phyloP scores from a whole-genome alignment of 352 stramenopile species.

The Phytopythium helicoides region DNA sequence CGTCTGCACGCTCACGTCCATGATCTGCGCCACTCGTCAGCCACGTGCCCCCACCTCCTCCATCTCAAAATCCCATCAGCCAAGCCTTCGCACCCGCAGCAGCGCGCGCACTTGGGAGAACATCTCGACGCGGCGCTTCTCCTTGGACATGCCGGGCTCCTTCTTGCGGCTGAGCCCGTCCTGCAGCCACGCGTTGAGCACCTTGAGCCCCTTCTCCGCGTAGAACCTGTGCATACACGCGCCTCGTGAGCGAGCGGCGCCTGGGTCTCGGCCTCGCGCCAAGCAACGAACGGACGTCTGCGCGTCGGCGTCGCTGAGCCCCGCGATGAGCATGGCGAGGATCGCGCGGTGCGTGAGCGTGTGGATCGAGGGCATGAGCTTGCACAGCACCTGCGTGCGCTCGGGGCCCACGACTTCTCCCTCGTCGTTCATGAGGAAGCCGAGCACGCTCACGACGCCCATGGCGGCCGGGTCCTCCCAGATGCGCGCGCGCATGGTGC shows the following conservation, averaged over 20 bases:
- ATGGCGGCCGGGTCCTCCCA: constrained; percentile 78
- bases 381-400: constrained; percentile 75
- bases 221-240: constrained; percentile 47
- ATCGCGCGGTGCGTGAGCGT: constrained; percentile 76
- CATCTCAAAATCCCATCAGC: no score
- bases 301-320: constrained; percentile 66
- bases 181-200: constrained; percentile 72
- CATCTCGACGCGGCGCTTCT: constrained; percentile 72
- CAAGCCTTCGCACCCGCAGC: constrained; percentile 45
- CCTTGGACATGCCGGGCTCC: constrained; percentile 34
- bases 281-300: constrained; percentile 42
- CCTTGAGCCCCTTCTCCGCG: constrained; percentile 59
- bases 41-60: background rate
- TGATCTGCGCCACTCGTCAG: constrained; percentile 26
- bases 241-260: no score
- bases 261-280: no score
- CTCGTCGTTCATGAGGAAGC: constrained; percentile 81
- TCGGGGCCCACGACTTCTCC: constrained; percentile 69
- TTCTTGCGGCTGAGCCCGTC: constrained; percentile 43
- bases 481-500: constrained; percentile 61
- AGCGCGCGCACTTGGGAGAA: constrained; percentile 76
- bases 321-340: constrained; percentile 66
- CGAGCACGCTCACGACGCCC: constrained; percentile 78
- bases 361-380: constrained; percentile 84
- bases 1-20: constrained; percentile 71